Evolutionary conservation across 805 yeast genomes (phyloP), one percentile per base, ranked within the genome.

Genomic region (Suhomyces pyralidae): DNA sequence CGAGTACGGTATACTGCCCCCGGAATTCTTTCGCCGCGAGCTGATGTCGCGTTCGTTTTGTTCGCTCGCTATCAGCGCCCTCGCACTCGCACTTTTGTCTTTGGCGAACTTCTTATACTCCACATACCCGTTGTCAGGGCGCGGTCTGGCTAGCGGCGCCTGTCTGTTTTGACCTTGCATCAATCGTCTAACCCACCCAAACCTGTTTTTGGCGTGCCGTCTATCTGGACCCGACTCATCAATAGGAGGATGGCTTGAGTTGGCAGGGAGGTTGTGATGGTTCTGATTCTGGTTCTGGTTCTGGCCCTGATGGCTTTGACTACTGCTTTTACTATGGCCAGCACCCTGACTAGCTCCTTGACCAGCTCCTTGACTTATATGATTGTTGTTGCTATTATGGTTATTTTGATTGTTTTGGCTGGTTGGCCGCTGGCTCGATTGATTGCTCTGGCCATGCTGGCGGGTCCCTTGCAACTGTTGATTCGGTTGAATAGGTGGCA

Each of bases 111-210:
- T 17, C 14, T 38, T 38, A 19, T 38, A 38, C 24, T 38, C 42
- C 12, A 17, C 24, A 19, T 38, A 38, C 42, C 24, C 42, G 24
- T 19, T 38, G 24, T 38, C 42, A 4, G 20, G 1, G 12, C 42
- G 42, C 14, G 42, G 42, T 38, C 42, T 38, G 8, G 42, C 19
- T 53, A 51, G 34, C 28, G 51, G 24, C 43, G 28, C 45, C 40
- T 51, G 54, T 36, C 68, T 61, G 49, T 56, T 63, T 43, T 61
- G 74, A 40, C 74, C 73, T 54, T 71, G 76, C 65, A 73, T 72
- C 30, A 73, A 67, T 42, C 77, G 58, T 49, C 63, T 65, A n/a
- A 73, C 77, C 77, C 77, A 73, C 17, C 71, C 64, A 53, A 73
- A 73, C 22, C 77, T 61, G 49, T 69, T 66, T 24, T 66, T 60